These are phyloP conservation scores for Apiospora koreana DNA, from an alignment of 2,329 filamentous ascomycete genomes.

Conservation along the genomic window DNA sequence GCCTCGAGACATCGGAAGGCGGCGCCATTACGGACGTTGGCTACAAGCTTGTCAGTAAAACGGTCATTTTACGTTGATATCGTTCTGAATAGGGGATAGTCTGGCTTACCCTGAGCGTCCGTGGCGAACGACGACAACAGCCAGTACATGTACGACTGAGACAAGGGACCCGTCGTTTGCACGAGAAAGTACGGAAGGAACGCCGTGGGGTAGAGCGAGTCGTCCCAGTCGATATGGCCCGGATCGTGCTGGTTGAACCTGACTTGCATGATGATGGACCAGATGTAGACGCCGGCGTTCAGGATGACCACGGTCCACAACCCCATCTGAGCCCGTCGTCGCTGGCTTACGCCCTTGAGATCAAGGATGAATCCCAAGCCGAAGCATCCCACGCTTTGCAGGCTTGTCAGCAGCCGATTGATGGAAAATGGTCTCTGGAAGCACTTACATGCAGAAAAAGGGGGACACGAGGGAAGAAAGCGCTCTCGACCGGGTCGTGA, in stretches of 20 bases:
- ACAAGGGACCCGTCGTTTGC: conserved; percentile 41
- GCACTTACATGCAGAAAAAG: conserved; percentile 45
- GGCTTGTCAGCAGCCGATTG: neutral
- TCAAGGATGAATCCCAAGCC: conserved; percentile 48
- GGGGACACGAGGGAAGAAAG: conserved; percentile 47
- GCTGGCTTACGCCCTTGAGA: conserved; percentile 39
- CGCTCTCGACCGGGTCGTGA: conserved; percentile 44
- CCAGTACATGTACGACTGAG: conserved; percentile 48
- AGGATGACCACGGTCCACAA: conserved; percentile 45
- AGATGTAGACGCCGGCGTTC: conserved; percentile 50
- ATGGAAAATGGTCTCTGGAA: conserved; percentile 4
- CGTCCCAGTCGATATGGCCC: conserved; percentile 48
- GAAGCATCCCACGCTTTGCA: conserved; percentile 43
- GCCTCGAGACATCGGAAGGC: conserved; percentile 43
- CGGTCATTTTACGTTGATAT: neutral
- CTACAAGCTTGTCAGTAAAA: conserved; percentile 18
- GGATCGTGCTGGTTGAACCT: conserved; percentile 39
- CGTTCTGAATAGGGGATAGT: neutral
- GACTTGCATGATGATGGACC: conserved; percentile 49
- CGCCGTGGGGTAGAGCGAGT: conserved; percentile 39
- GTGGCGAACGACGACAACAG: conserved; percentile 43
- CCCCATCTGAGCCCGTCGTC: conserved; percentile 46
- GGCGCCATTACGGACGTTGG: conserved; percentile 43
- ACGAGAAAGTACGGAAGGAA: conserved; percentile 52
- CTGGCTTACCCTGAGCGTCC: conserved; percentile 36